Evolutionary conservation across 1,139 yeast genomes (phyloP), one percentile per base, ranked within the genome.

Genomic region (Yamadazyma epiphylla): DNA sequence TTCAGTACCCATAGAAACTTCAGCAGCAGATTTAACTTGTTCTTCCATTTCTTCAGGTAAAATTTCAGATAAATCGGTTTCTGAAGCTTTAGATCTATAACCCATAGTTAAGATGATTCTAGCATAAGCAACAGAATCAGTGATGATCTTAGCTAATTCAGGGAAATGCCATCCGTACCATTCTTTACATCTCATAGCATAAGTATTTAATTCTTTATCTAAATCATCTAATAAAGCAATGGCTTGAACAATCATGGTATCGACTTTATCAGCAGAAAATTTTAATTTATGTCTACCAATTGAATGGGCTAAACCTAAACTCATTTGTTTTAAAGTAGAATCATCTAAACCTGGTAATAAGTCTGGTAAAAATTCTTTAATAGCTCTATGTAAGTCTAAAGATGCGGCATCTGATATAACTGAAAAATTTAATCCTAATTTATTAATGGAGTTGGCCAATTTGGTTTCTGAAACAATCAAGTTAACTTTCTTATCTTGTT

Each of bases 141-240:
- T 81, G 42, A 88, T 91, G 60, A 91, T 77, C 69, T 87, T 88
- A 49, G 96, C 95, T 71, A 91, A 79, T 70, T 91, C 98, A 36
- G 98, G 98, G 80, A 91, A 91, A 64, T 91, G 98, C 98, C 98
- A 91, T 47, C 97, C 97, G 66, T 91, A 91, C 98, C 98, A 91
- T 70, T 91, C 98, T 74, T 91, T 91, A 55, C 86, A 89, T 72
- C 98, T 82, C 98, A 91, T 91, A 42, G 97, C 91, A 63, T 85
- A 91, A 36, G 97, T 91, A 69, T 91, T 91, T 60, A 91, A 80
- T 57, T 91, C 98, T 70, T 91, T 91, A 67, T 91, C 98, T 48
- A 91, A 78, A 60, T 94, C 96, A 60, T 91, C 98, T 50, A 91
- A 77, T 45, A 91, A 70, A 27, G 98, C 96, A 66, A 91, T 91